These are phyloP conservation scores for Ascochyta koolunga DNA, from an alignment of 2,329 filamentous ascomycete species.

Conservation along the genomic window DNA sequence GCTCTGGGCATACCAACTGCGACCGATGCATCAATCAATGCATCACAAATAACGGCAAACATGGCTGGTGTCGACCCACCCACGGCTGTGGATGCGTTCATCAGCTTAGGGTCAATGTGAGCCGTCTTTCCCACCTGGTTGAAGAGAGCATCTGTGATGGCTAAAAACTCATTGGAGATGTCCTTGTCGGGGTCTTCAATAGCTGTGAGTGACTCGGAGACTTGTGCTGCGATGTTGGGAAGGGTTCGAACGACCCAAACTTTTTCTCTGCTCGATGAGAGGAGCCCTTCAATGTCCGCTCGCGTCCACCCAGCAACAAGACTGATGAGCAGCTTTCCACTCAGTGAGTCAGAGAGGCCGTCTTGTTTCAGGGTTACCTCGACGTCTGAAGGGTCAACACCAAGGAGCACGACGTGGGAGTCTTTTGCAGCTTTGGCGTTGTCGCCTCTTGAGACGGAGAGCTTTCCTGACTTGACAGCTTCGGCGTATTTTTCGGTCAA, in stretches of 20 bases:
- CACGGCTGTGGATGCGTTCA: slow-evolving; percentile 39
- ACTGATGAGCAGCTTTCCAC: slow-evolving; percentile 58
- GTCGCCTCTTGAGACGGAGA: slow-evolving; percentile 45
- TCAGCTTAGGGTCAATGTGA: slow-evolving; percentile 27
- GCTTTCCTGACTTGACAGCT: slow-evolving; percentile 31
- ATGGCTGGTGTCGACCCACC: slow-evolving; percentile 42
- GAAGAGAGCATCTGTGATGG: slow-evolving; percentile 32
- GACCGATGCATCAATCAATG: slow-evolving; percentile 39
- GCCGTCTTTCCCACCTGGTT: slow-evolving; percentile 30
- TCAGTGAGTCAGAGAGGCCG: slow-evolving; percentile 49
- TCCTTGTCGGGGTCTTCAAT: slow-evolving; percentile 32
- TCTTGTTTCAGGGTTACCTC: slow-evolving; percentile 46
- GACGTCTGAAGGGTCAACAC: slow-evolving; percentile 55
- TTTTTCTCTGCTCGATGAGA: slow-evolving; percentile 20
- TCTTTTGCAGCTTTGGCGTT: slow-evolving; percentile 44
- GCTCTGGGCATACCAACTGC: slow-evolving; percentile 35
- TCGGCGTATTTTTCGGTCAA: slow-evolving; percentile 42
- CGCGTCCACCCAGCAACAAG: slow-evolving; percentile 59
- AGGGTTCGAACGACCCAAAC: slow-evolving; percentile 50
- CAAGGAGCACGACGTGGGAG: slow-evolving; percentile 55
- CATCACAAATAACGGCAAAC: slow-evolving; percentile 41
- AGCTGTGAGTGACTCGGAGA: slow-evolving; percentile 51
- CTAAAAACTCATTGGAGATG: slow-evolving; percentile 22
- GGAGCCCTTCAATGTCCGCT: slow-evolving; percentile 48
- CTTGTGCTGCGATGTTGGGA: slow-evolving; percentile 54